phyloP scores from a whole-genome alignment of 2,329 filamentous ascomycete genomes.

The Thelonectria olida region DNA sequence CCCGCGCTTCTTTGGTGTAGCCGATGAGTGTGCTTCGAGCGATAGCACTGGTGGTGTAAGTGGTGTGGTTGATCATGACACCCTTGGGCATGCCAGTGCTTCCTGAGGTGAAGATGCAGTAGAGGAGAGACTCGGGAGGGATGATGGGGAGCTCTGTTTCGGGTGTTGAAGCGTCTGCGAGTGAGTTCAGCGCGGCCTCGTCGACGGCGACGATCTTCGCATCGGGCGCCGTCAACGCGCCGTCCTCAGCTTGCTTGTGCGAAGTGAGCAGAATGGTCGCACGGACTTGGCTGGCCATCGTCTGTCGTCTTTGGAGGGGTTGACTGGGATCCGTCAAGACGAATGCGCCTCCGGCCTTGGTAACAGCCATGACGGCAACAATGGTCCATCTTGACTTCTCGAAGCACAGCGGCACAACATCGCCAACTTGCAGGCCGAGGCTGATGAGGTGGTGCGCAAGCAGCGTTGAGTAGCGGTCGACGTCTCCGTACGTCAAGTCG shows the following conservation, averaged over 20 bases:
- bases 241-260: conserved; percentile 25
- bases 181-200: conserved; percentile 11
- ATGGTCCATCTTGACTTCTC: conserved; percentile 45
- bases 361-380: conserved; percentile 42
- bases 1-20: conserved; percentile 51
- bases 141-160: conserved; percentile 45
- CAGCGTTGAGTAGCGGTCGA: conserved; percentile 35
- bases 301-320: conserved; percentile 34
- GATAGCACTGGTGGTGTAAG: conserved; percentile 53
- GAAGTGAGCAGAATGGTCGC: conserved; percentile 34
- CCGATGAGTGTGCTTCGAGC: conserved; percentile 46
- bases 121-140: conserved; percentile 55
- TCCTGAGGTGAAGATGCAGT: conserved; percentile 72
- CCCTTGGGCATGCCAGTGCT: conserved; percentile 73
- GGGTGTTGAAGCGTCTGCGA: conserved; percentile 27
- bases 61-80: conserved; percentile 61
- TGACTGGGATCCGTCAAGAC: conserved; percentile 42
- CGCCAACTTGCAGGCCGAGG: conserved; percentile 36
- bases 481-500: conserved; percentile 40
- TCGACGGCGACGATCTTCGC: conserved; percentile 32
- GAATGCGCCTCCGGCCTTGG: conserved; percentile 47
- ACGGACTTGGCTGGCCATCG: conserved; percentile 33
- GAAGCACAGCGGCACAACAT: conserved; percentile 43
- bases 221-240: conserved; percentile 28
- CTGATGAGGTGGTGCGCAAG: conserved; percentile 33